A percentile compares a stretch with the other conserved stretches of the same genome.
These are phyloP conservation scores for Irpex sp. DNA, from an alignment of 1,284 basidiomycete species.

Conservation along the genomic window DNA sequence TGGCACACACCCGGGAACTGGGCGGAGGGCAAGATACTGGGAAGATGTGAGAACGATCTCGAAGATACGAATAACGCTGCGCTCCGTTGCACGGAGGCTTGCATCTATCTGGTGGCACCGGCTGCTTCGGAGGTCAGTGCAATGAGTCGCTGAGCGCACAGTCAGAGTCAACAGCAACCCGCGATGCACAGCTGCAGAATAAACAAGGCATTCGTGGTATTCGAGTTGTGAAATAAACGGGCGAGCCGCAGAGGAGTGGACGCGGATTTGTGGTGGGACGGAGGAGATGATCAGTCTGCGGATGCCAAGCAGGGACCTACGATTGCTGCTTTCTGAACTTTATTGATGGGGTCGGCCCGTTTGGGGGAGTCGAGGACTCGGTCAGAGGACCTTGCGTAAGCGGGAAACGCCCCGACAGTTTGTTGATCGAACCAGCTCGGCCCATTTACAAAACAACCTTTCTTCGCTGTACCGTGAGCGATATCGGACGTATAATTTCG, in stretches of 20 bases:
- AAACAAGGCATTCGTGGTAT: not conserved
- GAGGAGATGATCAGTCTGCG: too few relatives aligned
- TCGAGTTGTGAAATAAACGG: not conserved
- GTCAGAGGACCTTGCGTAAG: constrained; percentile 9
- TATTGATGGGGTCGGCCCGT: constrained; percentile 3
- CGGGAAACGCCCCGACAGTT: constrained; percentile 7
- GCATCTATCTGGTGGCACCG: too few relatives aligned
- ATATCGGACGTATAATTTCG: not conserved
- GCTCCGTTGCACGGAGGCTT: too few relatives aligned
- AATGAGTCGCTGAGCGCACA: not conserved
- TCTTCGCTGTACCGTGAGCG: not conserved
- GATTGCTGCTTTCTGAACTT: not conserved
- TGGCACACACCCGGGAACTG: too few relatives aligned
- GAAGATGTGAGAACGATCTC: not conserved
- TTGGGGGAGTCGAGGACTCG: not conserved
- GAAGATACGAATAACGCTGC: too few relatives aligned
- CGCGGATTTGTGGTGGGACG: too few relatives aligned
- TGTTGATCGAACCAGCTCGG: constrained; percentile 1
- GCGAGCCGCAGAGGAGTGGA: not conserved
- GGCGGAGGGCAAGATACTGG: not conserved
- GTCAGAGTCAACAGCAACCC: not conserved
- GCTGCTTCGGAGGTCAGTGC: not conserved
- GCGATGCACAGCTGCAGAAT: not conserved
- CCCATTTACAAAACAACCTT: not conserved
- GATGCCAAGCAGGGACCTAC: not conserved